Percentiles rank a stretch among this genome's conserved stretches.
Conservation (phyloP, 371 early-diverging fungal genomes). For the Lichtheimia corymbifera region DNA sequence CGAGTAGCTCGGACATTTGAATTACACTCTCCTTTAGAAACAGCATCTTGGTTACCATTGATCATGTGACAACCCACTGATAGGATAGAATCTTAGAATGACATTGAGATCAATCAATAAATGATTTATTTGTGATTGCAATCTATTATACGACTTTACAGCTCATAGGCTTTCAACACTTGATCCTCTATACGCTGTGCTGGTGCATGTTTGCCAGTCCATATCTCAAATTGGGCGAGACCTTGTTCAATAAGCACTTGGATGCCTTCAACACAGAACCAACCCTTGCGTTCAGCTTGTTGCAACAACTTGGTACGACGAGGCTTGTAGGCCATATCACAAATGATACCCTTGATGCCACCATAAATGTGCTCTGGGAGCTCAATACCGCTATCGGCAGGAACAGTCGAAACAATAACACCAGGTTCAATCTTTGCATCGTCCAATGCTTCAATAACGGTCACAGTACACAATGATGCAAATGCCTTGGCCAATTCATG, state of each 20-base stretch:
- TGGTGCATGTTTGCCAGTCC: constrained; percentile 70
- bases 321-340: constrained; percentile 95
- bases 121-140: too few relatives aligned
- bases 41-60: too few relatives aligned
- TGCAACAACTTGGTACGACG: constrained; percentile 75
- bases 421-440: constrained; percentile 35
- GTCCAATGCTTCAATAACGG: constrained; percentile 42
- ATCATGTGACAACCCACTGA: too few relatives aligned
- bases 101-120: too few relatives aligned
- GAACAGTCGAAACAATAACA: constrained; percentile 79
- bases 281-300: constrained; percentile 61
- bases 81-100: too few relatives aligned
- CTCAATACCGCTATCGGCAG: constrained; percentile 73
- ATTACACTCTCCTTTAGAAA: too few relatives aligned
- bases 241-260: constrained; percentile 92
- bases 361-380: constrained; percentile 59
- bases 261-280: constrained; percentile 82
- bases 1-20: too few relatives aligned
- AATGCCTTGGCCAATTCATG: constrained; percentile 71
- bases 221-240: constrained; percentile 79
- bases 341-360: constrained; percentile 67
- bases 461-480: constrained; percentile 46
- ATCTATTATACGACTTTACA: constrained; percentile 8
- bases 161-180: constrained; percentile 45
- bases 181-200: constrained; percentile 40